Evolutionary conservation across 176 grass and related monocot species (phyloP).

Genomic region (Tillandsia fasciculata): DNA sequence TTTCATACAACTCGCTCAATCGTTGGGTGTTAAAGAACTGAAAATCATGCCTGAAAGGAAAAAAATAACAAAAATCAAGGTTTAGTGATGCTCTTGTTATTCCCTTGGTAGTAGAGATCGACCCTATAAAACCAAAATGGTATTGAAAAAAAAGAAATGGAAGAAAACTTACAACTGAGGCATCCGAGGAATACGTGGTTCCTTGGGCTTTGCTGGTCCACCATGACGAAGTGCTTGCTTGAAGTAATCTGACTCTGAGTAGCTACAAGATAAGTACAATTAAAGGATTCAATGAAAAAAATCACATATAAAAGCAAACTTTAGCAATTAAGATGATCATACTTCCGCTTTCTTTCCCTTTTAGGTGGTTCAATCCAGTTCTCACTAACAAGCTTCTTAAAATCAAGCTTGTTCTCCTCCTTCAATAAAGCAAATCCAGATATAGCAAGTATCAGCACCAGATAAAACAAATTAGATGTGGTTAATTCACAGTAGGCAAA

Average conservation of each 20-base stretch:
- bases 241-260: constrained; percentile 93
- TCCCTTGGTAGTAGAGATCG: neutral
- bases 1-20: constrained; percentile 89
- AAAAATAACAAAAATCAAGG: too few species aligned
- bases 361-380: too few species aligned
- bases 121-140: neutral
- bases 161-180: constrained; percentile 38
- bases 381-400: too few species aligned
- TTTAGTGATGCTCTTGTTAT: neutral
- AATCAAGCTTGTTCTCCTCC: too few species aligned
- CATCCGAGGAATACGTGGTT: constrained; percentile 90
- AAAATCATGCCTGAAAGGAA: too few species aligned
- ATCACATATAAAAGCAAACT: too few species aligned
- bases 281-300: constrained; percentile 2
- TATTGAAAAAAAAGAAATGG: neutral
- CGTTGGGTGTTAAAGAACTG: constrained; percentile 98
- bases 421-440: too few species aligned
- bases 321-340: too few species aligned
- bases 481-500: constrained; percentile 1
- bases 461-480: neutral
- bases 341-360: too few species aligned
- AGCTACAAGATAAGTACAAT: constrained; percentile 40
- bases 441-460: too few species aligned
- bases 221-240: constrained; percentile 96
- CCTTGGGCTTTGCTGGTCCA: constrained; percentile 73